Evolutionary conservation across 805 yeast species (phyloP), one percentile per base, ranked within the genome.

Genomic region (Candida sphagnicola): DNA sequence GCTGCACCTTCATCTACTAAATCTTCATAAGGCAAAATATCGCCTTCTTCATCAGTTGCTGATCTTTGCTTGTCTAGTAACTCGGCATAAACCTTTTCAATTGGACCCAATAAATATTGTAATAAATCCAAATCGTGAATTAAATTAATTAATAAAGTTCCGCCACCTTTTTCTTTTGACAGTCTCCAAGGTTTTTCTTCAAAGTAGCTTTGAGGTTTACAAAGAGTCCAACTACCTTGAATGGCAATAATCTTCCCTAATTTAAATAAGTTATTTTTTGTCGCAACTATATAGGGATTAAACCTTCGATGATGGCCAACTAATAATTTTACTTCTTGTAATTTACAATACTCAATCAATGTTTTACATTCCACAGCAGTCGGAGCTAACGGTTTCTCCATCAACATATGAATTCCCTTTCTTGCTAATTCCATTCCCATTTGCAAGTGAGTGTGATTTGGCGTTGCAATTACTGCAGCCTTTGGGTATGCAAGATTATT

Each of bases 221-320:
- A 55, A 18, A 64, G 45, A 3, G 68, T 54, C 73, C 73, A 67
- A 17, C 62, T 52, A 1, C 73, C 73, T 48, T 65, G 72, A 16
- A 67, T 46, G 1, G 71, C 72, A 17, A 67, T 46, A 1, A 59
- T 49, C 8, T 42, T 46, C 1, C 73, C 73, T 8, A 65, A 45
- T 30, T 45, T 48, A 19, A 40, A 43, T 39, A 67, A 45, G 38
- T 61, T 53, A n/a, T 50, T 48, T 43, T 65, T 67, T 25, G 72
- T 58, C 18, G 62, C 59, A 1, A 65, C 54, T 17, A 67, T 65
- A 42, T 57, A 67, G 3, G 73, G 72, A 41, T 67, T 67, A 43
- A 67, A 67, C 13, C 73, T 47, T 21, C 73, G 53, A 44, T 67
- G 73, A 45, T 67, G 73, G 8, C 72, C 72, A 28, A 67, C 61